Base-by-base conservation (phyloP, 2,329 filamentous ascomycete species). In the Diaporthe citriasiana region DNA sequence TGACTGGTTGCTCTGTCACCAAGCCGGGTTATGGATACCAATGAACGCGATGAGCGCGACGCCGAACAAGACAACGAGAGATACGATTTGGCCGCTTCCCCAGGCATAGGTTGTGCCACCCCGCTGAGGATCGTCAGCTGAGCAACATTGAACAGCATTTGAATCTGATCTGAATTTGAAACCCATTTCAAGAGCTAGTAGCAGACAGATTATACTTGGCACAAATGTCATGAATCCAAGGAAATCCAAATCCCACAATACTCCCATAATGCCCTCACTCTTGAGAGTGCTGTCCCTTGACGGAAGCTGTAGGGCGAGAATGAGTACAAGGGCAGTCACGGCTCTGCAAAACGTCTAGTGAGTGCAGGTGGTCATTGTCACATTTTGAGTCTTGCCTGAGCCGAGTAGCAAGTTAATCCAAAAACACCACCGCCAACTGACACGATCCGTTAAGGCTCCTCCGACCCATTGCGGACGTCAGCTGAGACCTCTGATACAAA, bases 101-200 rank as follows among this genome's bases (percentile, higher is more conserved):
- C 84, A 86, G 0, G 78, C 74, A 69, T 85, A 84, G 38, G 78
- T 80, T 10, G 79, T 82, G 51, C 83, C 85, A 70, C 83, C 84
- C 85, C 85, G 88, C 75, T 87, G 83, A 3, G 1, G 9, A 19
- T 5, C 4, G 19, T 57, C n/a, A 38, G 27, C 15, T 1, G 12
- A 0, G 5, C 2, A 51, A 5, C 6, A 25, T 38, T n/a, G 4
- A 4, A 7, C 6, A 47, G 1, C 9, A 9, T 8, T 56, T n/a
- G 9, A 12, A 1, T 35, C 10, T 57, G 12, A 4, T 38, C 38
- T 15, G 33, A 10, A n/a, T 10, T 27, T 17, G 19, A 47, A 50
- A 72, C 83, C 82, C 84, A 84, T 87, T 71, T 86, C 83, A 15
- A 89, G 80, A 7, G 87, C 87, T 9, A 89, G 79, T 1, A 88